Conservation (phyloP, 2,329 filamentous ascomycete genomes). For the Cladosporium phlei region DNA sequence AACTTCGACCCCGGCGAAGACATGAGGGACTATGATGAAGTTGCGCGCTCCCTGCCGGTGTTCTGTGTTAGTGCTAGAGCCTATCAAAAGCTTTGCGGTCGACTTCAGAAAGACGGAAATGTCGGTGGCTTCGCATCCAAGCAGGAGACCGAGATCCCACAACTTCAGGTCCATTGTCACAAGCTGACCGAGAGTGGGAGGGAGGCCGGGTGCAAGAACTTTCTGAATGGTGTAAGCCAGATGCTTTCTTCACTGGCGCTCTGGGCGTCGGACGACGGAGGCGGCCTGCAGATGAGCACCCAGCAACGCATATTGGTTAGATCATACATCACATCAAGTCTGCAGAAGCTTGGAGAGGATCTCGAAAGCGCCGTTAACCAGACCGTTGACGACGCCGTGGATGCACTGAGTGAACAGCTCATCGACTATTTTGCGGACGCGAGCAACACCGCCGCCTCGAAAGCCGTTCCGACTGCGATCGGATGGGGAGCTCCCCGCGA, state of each 20-base stretch:
- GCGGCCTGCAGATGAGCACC: constrained; percentile 37
- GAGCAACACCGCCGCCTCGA: constrained; percentile 36
- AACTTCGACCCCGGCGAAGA: constrained; percentile 54
- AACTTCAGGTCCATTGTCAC: constrained; percentile 55
- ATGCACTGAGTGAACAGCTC: constrained; percentile 42
- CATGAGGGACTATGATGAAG: constrained; percentile 53
- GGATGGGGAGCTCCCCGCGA: constrained; percentile 36
- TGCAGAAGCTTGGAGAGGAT: constrained; percentile 39
- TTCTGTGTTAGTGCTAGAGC: constrained; percentile 61
- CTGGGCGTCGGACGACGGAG: constrained; percentile 45
- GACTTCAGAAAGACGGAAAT: constrained; percentile 48
- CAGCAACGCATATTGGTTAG: constrained; percentile 37
- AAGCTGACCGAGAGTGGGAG: constrained; percentile 52
- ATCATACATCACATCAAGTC: constrained; percentile 35
- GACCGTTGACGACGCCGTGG: constrained; percentile 37
- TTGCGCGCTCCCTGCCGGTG: constrained; percentile 54
- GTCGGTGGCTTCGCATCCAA: constrained; percentile 49
- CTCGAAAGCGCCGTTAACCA: constrained; percentile 39
- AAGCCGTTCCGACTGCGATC: constrained; percentile 31
- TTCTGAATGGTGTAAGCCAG: constrained; percentile 49
- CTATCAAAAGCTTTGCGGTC: constrained; percentile 58
- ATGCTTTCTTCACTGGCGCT: constrained; percentile 51
- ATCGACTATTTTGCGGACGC: constrained; percentile 42
- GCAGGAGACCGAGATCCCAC: constrained; percentile 56
- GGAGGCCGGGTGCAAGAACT: constrained; percentile 41